Conservation (phyloP, 2,329 filamentous ascomycete genomes). For the Trichoderma cornu-damae region DNA sequence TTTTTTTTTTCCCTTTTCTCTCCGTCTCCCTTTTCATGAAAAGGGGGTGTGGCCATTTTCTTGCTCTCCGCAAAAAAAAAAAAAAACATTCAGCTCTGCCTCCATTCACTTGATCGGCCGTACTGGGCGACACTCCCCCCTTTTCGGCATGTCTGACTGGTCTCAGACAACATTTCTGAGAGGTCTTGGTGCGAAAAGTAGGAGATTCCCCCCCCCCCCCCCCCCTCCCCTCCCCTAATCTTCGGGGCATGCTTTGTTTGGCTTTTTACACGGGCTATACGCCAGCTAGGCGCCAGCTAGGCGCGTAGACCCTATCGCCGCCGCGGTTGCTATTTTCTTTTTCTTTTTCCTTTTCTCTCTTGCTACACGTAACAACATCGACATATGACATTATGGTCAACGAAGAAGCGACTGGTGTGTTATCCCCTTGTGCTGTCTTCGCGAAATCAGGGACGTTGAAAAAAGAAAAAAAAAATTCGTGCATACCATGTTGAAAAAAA, state of each 20-base stretch:
- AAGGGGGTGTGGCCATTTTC: not conserved
- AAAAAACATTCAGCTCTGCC: not conserved
- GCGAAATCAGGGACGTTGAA: not conserved
- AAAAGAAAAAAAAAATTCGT: not conserved
- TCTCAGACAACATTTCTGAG: not conserved
- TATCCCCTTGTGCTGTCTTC: not conserved
- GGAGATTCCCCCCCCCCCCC: no score
- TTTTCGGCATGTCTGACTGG: not conserved
- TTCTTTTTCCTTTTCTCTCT: not conserved
- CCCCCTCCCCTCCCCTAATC: no score
- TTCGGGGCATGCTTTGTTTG: not conserved
- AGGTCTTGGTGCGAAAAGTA: not conserved
- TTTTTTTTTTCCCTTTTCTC: no score
- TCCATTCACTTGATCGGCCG: not conserved
- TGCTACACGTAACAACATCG: slow-evolving; percentile 11
- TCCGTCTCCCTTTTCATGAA: no score
- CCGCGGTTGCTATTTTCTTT: not conserved
- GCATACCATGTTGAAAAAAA: not conserved
- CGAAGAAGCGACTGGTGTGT: not conserved
- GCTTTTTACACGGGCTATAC: not conserved
- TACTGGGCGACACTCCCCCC: not conserved
- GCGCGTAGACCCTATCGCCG: not conserved
- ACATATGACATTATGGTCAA: not conserved
- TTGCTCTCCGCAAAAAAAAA: not conserved
- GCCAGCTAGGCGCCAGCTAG: not conserved